Evolutionary conservation across 305 asterid species (phyloP), one percentile per base, ranked within the genome.

Genomic region (Salvia sclarea): DNA sequence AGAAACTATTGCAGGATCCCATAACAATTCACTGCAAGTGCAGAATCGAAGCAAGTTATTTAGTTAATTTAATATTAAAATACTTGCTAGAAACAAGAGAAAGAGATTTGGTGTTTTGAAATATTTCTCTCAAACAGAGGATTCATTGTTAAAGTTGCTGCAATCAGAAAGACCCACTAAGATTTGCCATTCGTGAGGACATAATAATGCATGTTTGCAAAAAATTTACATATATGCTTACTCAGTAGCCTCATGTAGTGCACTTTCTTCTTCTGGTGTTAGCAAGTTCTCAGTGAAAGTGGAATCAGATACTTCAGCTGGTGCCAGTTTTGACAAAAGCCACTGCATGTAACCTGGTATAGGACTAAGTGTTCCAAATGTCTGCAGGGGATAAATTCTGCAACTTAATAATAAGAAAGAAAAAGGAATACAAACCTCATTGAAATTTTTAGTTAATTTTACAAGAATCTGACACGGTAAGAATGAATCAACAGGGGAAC

Each of bases 341-440:
- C 98, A 94, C 58, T 80, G 88, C 96, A 86, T 83, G 78, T 66
- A 94, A 72, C 96, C 98, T 53, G 97, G 96, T 50, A 91, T 84
- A 60, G 98, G 98, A 78, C 98, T 93, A 71, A 91, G 95, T 16
- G 98, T 93, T 63, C 97, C 97, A 69, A 93, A 93, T 59, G 89
- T 86, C 98, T 93, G 88, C 82, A 82, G 63, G 62, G 49, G 47
- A 76, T 35, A 70, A 69, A 61, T 59, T 67, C 50, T 47, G 25
- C 31, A 67, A 63, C 65, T 70, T 75, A 61, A 16, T 58, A 45
- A 54, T 61, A 65, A 61, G 30, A 68, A 67, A 59, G 30, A 49
- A 35, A 49, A 20, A 44, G 2, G 6, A 10, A 14, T 4, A 55
- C 52, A 60, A 24, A 40, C 37, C 28, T 54, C 58, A 21, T 61